These are phyloP conservation scores for Boletus sp. DNA, from an alignment of 768 basidiomycete genomes.

Conservation along the genomic window DNA sequence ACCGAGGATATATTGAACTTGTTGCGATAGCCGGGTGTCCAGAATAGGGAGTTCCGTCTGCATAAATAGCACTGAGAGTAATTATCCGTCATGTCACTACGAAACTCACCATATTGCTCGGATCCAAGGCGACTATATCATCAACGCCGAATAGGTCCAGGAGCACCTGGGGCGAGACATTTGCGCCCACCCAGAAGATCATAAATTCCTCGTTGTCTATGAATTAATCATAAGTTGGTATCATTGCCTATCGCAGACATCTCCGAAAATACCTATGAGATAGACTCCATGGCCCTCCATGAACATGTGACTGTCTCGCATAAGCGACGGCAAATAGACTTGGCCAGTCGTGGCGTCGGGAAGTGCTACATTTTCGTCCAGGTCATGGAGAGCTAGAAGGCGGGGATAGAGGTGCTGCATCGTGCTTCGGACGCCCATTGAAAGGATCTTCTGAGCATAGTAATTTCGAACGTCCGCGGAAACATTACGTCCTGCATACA, in stretches of 20 bases:
- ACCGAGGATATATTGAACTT: conserved; percentile 83
- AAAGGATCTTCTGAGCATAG: conserved; percentile 71
- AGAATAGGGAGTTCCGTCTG: conserved; percentile 72
- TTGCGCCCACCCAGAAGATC: conserved; percentile 88
- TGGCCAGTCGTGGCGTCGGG: conserved; percentile 59
- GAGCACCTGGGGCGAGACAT: conserved; percentile 78
- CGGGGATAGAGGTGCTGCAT: conserved; percentile 87
- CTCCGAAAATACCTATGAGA: conserved; percentile 67
- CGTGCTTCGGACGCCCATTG: conserved; percentile 64
- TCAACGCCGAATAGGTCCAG: conserved; percentile 84
- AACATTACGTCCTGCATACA: conserved; percentile 68
- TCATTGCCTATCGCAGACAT: conserved; percentile 16
- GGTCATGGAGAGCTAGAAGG: conserved; percentile 83
- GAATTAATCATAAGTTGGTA: conserved; percentile 4
- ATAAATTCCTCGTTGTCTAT: conserved; percentile 85
- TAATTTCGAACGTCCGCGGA: conserved; percentile 93
- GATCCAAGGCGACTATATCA: conserved; percentile 67
- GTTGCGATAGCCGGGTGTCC: conserved; percentile 73
- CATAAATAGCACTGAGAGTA: conserved; percentile 9
- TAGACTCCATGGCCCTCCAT: conserved; percentile 95
- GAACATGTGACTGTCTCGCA: conserved; percentile 78
- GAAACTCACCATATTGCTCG: conserved; percentile 56
- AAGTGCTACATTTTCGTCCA: conserved; percentile 68
- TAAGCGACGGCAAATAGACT: conserved; percentile 68
- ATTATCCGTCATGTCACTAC: neutral